A percentile compares a stretch with the other conserved stretches of the same genome.
Conservation (phyloP, 108 stramenopile species). For the Conticribra guillardii region DNA sequence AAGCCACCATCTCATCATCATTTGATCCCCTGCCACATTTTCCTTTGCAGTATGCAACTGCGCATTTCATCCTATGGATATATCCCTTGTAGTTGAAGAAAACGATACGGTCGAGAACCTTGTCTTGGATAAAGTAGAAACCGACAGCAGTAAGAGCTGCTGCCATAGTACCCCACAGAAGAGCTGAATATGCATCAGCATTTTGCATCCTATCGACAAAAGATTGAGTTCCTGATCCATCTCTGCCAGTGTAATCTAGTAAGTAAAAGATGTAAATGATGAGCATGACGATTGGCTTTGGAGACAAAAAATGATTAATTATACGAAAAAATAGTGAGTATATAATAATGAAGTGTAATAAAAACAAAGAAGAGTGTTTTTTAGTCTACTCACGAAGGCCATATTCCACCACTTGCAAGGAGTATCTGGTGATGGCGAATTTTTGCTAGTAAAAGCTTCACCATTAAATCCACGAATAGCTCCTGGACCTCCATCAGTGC, state of each 20-base stretch:
- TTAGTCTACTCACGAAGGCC: constrained; percentile 11
- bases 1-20: neutral
- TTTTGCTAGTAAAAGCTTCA: constrained; percentile 7
- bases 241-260: constrained; percentile 57
- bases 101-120: constrained; percentile 41
- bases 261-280: constrained; percentile 65
- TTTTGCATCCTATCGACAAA: constrained; percentile 60
- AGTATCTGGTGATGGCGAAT: constrained; percentile 52
- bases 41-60: neutral
- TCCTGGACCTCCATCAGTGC: constrained; percentile 73
- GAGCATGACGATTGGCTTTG: constrained; percentile 41
- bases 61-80: constrained; percentile 1
- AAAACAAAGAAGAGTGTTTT: neutral
- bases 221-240: constrained; percentile 39
- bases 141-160: constrained; percentile 39
- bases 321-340: neutral
- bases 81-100: constrained; percentile 29
- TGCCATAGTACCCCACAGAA: constrained; percentile 63
- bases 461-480: constrained; percentile 22
- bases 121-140: constrained; percentile 62
- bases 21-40: neutral
- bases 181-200: constrained; percentile 58
- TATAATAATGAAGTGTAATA: too few relatives aligned
- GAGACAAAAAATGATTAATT: neutral
- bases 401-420: constrained; percentile 58